These are phyloP conservation scores for Crithidia acanthocephali DNA, from an alignment of 208 protist genomes.

Conservation along the genomic window DNA sequence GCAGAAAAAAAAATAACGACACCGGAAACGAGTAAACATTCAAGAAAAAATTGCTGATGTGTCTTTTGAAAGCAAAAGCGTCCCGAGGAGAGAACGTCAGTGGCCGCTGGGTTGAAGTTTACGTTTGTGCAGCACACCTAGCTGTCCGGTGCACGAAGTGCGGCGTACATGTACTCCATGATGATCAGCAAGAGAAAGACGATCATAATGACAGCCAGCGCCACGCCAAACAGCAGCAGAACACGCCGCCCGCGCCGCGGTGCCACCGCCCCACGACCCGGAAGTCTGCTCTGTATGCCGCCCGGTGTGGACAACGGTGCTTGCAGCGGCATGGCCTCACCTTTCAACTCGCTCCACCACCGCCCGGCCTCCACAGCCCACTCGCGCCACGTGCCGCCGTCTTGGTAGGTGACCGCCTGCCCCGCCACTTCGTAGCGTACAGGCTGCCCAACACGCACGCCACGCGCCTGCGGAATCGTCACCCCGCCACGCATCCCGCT, in stretches of 20 bases:
- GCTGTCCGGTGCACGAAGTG: no score
- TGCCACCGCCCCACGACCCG: not conserved
- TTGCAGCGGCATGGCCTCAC: not conserved
- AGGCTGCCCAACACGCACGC: constrained; percentile 12
- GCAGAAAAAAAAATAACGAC: no score
- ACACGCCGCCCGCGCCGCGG: constrained; percentile 3
- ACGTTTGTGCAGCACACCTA: no score
- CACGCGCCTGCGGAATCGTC: not conserved
- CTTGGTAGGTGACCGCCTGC: constrained; percentile 12
- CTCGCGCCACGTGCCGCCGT: constrained; percentile 15
- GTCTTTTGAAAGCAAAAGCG: no score
- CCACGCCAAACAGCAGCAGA: constrained; percentile 6
- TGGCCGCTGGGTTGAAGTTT: no score
- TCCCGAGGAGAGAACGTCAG: not conserved
- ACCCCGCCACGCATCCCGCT: not conserved
- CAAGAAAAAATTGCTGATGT: no score
- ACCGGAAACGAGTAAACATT: no score
- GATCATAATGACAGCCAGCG: constrained; percentile 7
- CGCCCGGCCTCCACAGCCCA: constrained; percentile 12
- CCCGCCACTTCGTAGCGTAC: not conserved
- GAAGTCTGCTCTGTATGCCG: not conserved
- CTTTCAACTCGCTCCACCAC: constrained; percentile 15
- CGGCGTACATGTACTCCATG: not conserved
- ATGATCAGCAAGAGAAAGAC: constrained; percentile 1
- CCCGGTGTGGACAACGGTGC: not conserved